Evolutionary conservation across 1,139 yeast species (phyloP).

Genomic region (Spencermartinsiella ligniputridi): DNA sequence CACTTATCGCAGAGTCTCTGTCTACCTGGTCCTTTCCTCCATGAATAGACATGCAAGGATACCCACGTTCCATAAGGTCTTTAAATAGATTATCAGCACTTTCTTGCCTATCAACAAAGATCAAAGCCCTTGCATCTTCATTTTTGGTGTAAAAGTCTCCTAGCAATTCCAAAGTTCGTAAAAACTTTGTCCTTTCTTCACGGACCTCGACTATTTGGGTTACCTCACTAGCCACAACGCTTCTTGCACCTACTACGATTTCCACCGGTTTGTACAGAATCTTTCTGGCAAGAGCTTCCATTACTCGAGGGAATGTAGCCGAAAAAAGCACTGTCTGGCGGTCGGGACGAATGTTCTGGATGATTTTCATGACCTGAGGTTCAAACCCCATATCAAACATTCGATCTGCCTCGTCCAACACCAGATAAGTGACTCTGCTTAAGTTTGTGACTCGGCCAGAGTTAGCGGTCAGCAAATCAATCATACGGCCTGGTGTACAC

Average conservation of each 20-base stretch:
- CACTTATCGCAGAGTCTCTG: conserved; percentile 68
- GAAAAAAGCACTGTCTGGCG: conserved; percentile 90
- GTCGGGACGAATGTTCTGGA: conserved; percentile 77
- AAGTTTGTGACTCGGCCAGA: conserved; percentile 72
- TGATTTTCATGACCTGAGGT: conserved; percentile 85
- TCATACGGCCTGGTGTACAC: conserved; percentile 94
- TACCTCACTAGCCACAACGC: conserved; percentile 80
- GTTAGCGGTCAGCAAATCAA: conserved; percentile 83
- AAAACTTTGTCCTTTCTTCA: conserved; percentile 50
- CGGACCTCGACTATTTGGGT: conserved; percentile 66
- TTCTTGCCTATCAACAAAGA: conserved; percentile 85
- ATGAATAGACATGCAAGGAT: conserved; percentile 66
- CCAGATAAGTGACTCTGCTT: conserved; percentile 68
- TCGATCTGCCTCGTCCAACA: conserved; percentile 94
- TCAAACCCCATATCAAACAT: conserved; percentile 98
- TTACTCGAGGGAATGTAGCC: conserved; percentile 82
- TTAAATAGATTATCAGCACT: conserved; percentile 68
- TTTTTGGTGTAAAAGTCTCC: conserved; percentile 39
- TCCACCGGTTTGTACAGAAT: conserved; percentile 62
- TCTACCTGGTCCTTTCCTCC: conserved; percentile 92
- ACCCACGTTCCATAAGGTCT: conserved; percentile 53
- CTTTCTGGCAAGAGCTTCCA: conserved; percentile 70
- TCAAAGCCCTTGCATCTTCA: conserved; percentile 53
- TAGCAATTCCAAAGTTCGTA: conserved; percentile 49
- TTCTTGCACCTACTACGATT: conserved; percentile 76